A percentile compares a stretch with the other conserved stretches of the same genome.
These are phyloP conservation scores for Nannizziopsis barbatae DNA, from an alignment of 2,329 filamentous ascomycete genomes.

Conservation along the genomic window DNA sequence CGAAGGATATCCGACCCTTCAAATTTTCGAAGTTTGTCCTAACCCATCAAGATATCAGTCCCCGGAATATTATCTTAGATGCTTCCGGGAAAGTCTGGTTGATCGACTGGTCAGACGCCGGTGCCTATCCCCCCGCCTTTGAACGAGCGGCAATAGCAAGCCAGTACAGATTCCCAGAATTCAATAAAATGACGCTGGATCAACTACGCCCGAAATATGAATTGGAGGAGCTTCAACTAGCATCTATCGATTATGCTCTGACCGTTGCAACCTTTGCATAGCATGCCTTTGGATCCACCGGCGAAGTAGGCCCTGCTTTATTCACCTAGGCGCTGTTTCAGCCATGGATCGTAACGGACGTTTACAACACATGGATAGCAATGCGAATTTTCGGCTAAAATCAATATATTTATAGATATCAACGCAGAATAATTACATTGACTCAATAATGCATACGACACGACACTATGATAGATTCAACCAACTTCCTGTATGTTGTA, in stretches of 20 bases:
- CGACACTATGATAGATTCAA: too few relatives aligned
- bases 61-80: slow-evolving; percentile 29
- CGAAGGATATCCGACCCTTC: slow-evolving; percentile 23
- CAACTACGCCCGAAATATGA: slow-evolving; percentile 16
- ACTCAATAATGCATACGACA: too few relatives aligned
- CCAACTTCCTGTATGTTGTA: too few relatives aligned
- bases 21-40: slow-evolving; percentile 23
- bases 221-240: slow-evolving; percentile 11
- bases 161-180: slow-evolving; percentile 15
- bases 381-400: too few relatives aligned
- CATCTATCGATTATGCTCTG: slow-evolving; percentile 19
- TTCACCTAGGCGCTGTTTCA: too few relatives aligned
- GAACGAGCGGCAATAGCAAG: neutral
- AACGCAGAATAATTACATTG: too few relatives aligned
- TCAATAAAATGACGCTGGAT: slow-evolving; percentile 17
- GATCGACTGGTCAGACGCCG: slow-evolving; percentile 29
- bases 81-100: slow-evolving; percentile 28
- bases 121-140: slow-evolving; percentile 21
- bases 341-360: too few relatives aligned
- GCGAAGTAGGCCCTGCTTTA: too few relatives aligned
- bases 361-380: too few relatives aligned
- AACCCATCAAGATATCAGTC: slow-evolving; percentile 29
- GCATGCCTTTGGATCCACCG: too few relatives aligned
- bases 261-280: slow-evolving; percentile 1
- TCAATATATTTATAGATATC: too few relatives aligned